A percentile compares a stretch with the other conserved stretches of the same genome.
Conservation (phyloP, 2,329 filamentous ascomycete genomes). For the Penicillium digitatum region DNA sequence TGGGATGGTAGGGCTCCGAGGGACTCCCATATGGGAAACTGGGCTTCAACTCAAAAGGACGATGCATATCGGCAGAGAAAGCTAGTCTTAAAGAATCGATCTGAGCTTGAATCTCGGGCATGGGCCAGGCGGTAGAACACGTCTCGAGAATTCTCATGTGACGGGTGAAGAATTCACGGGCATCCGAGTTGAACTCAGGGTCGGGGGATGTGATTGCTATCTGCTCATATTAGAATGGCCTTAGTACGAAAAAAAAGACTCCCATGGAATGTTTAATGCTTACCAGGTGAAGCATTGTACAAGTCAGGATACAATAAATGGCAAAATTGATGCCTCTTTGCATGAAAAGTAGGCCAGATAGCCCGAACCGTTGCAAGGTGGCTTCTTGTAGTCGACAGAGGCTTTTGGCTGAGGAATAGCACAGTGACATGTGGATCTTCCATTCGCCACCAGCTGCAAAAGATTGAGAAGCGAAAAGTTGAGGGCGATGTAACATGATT, state of each 20-base stretch:
- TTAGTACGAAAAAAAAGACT: neutral
- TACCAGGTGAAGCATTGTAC: constrained; percentile 89
- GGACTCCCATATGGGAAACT: constrained; percentile 85
- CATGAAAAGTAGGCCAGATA: constrained; percentile 84
- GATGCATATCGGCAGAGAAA: constrained; percentile 79
- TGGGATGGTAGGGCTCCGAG: constrained; percentile 58
- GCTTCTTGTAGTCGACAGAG: constrained; percentile 85
- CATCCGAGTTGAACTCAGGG: constrained; percentile 77
- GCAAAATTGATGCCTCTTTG: constrained; percentile 90
- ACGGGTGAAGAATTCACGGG: constrained; percentile 81
- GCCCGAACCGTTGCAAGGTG: constrained; percentile 69
- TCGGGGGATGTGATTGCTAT: constrained; percentile 91
- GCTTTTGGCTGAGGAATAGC: constrained; percentile 77
- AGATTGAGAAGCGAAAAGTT: constrained; percentile 73
- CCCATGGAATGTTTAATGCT: constrained; percentile 39
- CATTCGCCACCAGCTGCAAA: constrained; percentile 67
- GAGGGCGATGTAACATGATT: constrained; percentile 83
- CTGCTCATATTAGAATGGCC: constrained; percentile 46
- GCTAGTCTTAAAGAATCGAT: constrained; percentile 85
- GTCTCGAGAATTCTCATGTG: constrained; percentile 92
- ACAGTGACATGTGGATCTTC: constrained; percentile 83
- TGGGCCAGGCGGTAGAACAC: constrained; percentile 76
- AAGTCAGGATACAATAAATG: constrained; percentile 87
- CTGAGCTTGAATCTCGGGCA: constrained; percentile 84
- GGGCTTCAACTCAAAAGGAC: constrained; percentile 83